These are phyloP conservation scores for Chlorella variabilis DNA, from an alignment of 163 green algal species.

Conservation along the genomic window DNA sequence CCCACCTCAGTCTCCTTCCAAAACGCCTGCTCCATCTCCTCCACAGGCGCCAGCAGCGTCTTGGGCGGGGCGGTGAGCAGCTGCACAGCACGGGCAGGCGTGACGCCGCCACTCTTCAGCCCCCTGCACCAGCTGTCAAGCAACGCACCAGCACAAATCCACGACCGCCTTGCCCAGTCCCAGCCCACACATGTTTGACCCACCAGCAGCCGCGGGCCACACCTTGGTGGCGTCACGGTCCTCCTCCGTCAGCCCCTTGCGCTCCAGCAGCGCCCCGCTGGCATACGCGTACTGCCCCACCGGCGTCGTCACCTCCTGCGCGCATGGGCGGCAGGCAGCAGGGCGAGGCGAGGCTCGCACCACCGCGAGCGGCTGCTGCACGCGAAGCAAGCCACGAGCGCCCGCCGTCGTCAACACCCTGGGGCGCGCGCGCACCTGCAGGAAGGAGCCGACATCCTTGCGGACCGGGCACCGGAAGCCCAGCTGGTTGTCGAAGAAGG, in stretches of 20 bases:
- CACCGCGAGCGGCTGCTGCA: no score
- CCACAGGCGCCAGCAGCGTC: constrained; percentile 59
- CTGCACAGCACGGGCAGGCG: constrained; percentile 2
- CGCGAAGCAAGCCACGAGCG: no score
- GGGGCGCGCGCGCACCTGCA: constrained; percentile 45
- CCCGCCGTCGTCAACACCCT: no score
- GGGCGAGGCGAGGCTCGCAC: no score
- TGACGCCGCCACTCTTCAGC: no score
- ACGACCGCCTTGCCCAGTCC: no score
- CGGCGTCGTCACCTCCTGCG: constrained; percentile 69
- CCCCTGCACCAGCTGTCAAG: no score
- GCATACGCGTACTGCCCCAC: constrained; percentile 52
- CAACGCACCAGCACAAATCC: no score
- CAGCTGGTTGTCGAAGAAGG: constrained; percentile 65
- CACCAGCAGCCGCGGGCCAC: no score
- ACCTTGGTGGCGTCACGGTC: neutral
- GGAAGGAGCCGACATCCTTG: constrained; percentile 64
- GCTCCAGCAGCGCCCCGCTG: constrained; percentile 35
- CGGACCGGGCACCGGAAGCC: constrained; percentile 63
- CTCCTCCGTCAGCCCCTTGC: constrained; percentile 10
- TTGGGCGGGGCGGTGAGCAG: constrained; percentile 31
- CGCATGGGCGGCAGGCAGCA: neutral
- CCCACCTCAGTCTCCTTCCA: constrained; percentile 47
- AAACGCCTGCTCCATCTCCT: constrained; percentile 65
- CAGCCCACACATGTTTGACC: no score